Evolutionary conservation across 768 basidiomycete genomes (phyloP).

Genomic region (Tephrocybe sp.): DNA sequence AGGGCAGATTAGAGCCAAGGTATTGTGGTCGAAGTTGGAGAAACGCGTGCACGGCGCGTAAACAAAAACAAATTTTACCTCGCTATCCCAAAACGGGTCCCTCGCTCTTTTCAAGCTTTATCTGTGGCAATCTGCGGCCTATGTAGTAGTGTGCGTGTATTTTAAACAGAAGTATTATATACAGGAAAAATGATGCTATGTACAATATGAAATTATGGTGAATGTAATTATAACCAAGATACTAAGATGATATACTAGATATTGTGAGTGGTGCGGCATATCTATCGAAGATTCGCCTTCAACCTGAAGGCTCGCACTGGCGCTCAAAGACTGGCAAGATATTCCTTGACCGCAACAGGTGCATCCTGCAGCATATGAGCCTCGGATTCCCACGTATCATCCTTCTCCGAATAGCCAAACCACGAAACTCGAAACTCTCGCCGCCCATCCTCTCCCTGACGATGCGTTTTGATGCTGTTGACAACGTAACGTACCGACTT

Average conservation of each 20-base stretch:
- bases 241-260: too few species aligned
- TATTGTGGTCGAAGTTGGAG: background rate
- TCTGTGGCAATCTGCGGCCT: background rate
- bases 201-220: too few species aligned
- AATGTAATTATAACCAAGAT: too few species aligned
- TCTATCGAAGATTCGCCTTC: too few species aligned
- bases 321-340: constrained; percentile 23
- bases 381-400: constrained; percentile 64
- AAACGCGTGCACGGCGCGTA: constrained; percentile 23
- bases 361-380: constrained; percentile 46
- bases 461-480: constrained; percentile 37
- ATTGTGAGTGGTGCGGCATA: too few species aligned
- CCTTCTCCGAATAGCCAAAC: constrained; percentile 50
- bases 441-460: constrained; percentile 30
- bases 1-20: background rate
- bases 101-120: too few species aligned
- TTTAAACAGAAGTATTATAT: too few species aligned
- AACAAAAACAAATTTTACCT: constrained; percentile 20
- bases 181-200: too few species aligned
- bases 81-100: background rate
- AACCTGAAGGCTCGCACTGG: too few species aligned
- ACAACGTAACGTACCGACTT: constrained; percentile 47
- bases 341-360: constrained; percentile 43
- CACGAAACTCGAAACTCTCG: constrained; percentile 56
- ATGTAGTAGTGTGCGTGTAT: background rate